These are phyloP conservation scores for Suillus brevipes DNA, from an alignment of 768 basidiomycete genomes.

Conservation along the genomic window DNA sequence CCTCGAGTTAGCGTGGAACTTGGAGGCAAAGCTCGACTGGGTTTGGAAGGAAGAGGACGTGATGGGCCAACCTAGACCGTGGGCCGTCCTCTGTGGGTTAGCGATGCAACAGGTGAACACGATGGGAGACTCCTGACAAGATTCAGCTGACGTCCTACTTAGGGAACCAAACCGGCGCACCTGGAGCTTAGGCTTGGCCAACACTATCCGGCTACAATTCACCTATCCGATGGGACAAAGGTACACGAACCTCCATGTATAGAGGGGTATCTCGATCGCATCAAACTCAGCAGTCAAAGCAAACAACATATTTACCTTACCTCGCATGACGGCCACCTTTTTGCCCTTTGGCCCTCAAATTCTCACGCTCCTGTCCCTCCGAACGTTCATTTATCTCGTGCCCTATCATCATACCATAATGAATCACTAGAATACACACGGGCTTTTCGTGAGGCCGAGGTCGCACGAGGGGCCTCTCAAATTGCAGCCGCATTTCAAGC, in stretches of 20 bases:
- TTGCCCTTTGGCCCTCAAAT: conserved; percentile 49
- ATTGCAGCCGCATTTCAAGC: conserved; percentile 65
- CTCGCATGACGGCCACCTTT: conserved; percentile 73
- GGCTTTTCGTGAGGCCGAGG: conserved; percentile 49
- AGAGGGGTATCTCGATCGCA: conserved; percentile 83
- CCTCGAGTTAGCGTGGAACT: conserved; percentile 79
- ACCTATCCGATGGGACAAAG: conserved; percentile 39
- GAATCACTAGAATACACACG: conserved; percentile 31
- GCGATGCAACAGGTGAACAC: conserved; percentile 65
- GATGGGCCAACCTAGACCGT: conserved; percentile 58
- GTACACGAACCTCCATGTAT: conserved; percentile 77
- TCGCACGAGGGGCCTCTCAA: conserved; percentile 62
- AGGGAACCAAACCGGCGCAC: conserved; percentile 46
- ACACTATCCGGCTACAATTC: conserved; percentile 57
- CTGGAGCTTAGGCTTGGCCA: conserved; percentile 76
- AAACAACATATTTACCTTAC: conserved; percentile 67
- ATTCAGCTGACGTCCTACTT: conserved; percentile 10
- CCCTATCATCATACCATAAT: conserved; percentile 30
- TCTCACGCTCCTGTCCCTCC: conserved; percentile 75
- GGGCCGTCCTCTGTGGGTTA: conserved; percentile 76
- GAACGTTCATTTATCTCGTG: conserved; percentile 40
- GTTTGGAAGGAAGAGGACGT: conserved; percentile 72
- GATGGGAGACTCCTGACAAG: background rate
- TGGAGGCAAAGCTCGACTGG: conserved; percentile 81
- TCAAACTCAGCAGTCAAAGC: conserved; percentile 56